Evolutionary conservation across 495 filamentous ascomycete species (phyloP).

Genomic region (Penicillium simplicissimum): DNA sequence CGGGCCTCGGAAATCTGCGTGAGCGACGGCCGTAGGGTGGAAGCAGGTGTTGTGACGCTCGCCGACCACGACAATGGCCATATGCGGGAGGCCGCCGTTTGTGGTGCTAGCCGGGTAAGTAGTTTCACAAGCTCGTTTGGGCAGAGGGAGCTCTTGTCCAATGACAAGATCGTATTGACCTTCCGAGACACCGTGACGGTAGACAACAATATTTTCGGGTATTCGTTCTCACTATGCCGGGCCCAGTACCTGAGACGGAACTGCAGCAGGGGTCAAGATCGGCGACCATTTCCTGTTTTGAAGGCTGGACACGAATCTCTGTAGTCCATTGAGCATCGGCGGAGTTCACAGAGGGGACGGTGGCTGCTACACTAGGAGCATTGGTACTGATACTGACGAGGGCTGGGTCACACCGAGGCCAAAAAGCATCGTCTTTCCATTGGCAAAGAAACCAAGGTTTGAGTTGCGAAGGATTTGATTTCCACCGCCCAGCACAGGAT

Average conservation of each 20-base stretch:
- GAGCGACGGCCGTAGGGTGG: conserved; percentile 56
- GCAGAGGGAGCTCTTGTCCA: conserved; percentile 53
- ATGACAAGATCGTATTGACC: conserved; percentile 70
- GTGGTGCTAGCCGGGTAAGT: conserved; percentile 50
- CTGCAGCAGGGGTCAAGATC: conserved; percentile 45
- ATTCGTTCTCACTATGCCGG: conserved; percentile 41
- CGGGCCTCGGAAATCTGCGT: conserved; percentile 66
- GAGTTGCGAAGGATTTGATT: conserved; percentile 56
- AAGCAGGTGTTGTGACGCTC: conserved; percentile 93
- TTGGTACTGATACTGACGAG: conserved; percentile 57
- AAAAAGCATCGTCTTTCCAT: conserved; percentile 71
- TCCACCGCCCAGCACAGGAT: neutral
- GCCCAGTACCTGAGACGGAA: conserved; percentile 63
- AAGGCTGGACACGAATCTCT: conserved; percentile 12
- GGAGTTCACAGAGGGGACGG: conserved; percentile 1
- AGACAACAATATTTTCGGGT: conserved; percentile 78
- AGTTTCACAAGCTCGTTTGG: conserved; percentile 58
- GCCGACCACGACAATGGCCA: conserved; percentile 56
- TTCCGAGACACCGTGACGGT: conserved; percentile 90
- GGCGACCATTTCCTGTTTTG: conserved; percentile 14
- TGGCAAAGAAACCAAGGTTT: conserved; percentile 53
- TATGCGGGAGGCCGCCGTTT: conserved; percentile 50
- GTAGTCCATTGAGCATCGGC: conserved; percentile 14
- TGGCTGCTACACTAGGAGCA: conserved; percentile 62
- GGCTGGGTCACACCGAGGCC: conserved; percentile 87